Conservation (phyloP, 1,284 basidiomycete species). For the Trichosporon asahii region DNA sequence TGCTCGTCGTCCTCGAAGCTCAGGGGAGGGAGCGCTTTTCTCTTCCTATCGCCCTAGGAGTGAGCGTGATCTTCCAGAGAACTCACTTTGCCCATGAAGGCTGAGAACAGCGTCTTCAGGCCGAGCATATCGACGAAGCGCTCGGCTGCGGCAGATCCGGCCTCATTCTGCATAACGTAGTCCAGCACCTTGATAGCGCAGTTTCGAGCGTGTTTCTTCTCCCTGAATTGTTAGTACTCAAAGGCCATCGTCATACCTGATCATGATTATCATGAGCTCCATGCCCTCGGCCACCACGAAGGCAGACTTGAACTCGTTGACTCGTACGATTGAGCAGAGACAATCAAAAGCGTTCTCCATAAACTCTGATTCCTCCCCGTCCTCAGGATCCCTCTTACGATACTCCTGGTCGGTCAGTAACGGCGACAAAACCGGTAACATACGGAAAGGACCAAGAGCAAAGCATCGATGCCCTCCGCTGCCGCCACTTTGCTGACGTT, state of each 20-base stretch:
- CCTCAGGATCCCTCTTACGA: conserved; percentile 72
- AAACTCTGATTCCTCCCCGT: conserved; percentile 89
- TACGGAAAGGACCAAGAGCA: conserved; percentile 77
- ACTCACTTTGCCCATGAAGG: conserved; percentile 86
- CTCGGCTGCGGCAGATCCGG: conserved; percentile 72
- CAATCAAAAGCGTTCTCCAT: conserved; percentile 95
- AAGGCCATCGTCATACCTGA: conserved; percentile 63
- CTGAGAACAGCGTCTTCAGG: conserved; percentile 80
- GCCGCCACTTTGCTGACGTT: conserved; percentile 66
- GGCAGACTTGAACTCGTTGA: conserved; percentile 69
- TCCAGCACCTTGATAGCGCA: conserved; percentile 86
- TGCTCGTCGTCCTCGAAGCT: conserved; percentile 81
- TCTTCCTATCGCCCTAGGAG: conserved; percentile 56
- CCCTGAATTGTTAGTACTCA: conserved; percentile 56
- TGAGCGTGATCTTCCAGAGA: not conserved
- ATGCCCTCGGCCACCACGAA: conserved; percentile 90
- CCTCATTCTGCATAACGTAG: conserved; percentile 77
- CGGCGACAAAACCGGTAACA: conserved; percentile 40
- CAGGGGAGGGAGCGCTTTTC: conserved; percentile 58
- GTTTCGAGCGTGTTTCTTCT: conserved; percentile 73
- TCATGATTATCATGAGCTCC: conserved; percentile 93
- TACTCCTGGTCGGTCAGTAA: conserved; percentile 63
- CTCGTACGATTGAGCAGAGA: conserved; percentile 74
- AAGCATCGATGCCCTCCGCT: conserved; percentile 71
- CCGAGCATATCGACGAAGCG: conserved; percentile 84